phyloP scores from a whole-genome alignment of 139 green algal species.

The Edaphochlamys debaryana region DNA sequence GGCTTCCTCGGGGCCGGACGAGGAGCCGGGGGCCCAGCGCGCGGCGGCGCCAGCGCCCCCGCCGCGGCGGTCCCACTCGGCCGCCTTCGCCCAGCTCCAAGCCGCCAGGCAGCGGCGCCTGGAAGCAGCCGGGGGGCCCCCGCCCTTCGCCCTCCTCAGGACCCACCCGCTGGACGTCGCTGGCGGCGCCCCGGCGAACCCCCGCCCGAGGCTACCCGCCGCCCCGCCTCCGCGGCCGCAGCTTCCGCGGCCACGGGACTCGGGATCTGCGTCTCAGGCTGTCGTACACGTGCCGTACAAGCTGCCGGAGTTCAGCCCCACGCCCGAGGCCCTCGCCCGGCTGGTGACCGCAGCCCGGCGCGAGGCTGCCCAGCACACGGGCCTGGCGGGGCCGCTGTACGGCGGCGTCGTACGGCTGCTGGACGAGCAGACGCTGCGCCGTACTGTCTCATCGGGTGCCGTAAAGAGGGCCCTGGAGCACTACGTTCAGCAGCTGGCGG shows the following conservation, averaged over 20 bases:
- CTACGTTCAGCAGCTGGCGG: neutral
- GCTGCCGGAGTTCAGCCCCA: too few relatives aligned
- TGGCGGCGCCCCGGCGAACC: too few relatives aligned
- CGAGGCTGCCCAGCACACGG: slow-evolving; percentile 35
- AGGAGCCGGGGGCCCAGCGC: neutral
- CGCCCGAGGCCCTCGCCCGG: neutral
- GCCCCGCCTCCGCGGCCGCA: neutral
- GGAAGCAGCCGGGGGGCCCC: neutral
- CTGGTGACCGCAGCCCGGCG: neutral
- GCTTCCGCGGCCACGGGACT: neutral
- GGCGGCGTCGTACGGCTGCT: neutral
- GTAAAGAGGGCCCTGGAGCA: too few relatives aligned
- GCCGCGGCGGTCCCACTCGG: neutral
- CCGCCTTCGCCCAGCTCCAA: slow-evolving; percentile 12
- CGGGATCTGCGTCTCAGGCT: neutral
- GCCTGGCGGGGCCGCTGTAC: slow-evolving; percentile 15
- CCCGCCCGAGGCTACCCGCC: neutral
- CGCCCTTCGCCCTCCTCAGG: too few relatives aligned
- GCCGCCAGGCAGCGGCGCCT: neutral
- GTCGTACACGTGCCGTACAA: too few relatives aligned
- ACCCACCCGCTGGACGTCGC: too few relatives aligned
- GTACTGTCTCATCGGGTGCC: neutral
- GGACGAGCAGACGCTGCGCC: neutral
- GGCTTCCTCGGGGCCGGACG: too few relatives aligned
- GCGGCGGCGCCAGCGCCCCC: neutral